phyloP scores from a whole-genome alignment of 495 filamentous ascomycete species.

The Aspergillus coremiiformis region DNA sequence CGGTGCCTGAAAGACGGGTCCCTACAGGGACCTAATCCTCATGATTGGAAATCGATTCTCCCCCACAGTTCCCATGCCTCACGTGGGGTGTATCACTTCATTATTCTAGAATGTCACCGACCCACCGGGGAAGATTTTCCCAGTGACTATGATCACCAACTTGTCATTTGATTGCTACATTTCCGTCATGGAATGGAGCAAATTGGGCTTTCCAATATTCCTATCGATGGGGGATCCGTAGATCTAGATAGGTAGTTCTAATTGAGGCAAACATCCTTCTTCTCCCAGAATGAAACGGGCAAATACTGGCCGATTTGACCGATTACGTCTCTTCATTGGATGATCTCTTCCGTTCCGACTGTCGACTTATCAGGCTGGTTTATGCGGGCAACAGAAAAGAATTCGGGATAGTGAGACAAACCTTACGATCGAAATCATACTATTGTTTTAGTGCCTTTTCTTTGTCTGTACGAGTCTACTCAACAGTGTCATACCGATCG shows the following conservation, averaged over 20 bases:
- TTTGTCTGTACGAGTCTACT: background rate
- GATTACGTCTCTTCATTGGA: background rate
- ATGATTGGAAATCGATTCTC: background rate
- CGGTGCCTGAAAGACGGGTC: background rate
- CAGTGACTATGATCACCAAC: background rate
- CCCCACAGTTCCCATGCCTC: background rate
- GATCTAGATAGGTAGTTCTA: too few relatives aligned
- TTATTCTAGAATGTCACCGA: background rate
- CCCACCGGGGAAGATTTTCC: background rate
- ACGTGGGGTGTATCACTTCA: background rate
- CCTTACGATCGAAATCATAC: background rate
- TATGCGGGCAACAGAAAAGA: background rate
- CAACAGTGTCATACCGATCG: too few relatives aligned
- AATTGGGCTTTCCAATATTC: too few relatives aligned
- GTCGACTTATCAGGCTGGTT: background rate
- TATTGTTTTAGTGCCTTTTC: background rate
- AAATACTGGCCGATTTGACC: background rate
- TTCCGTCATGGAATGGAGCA: too few relatives aligned
- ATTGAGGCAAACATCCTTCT: too few relatives aligned
- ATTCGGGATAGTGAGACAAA: background rate
- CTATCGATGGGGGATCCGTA: too few relatives aligned
- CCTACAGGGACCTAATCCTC: background rate
- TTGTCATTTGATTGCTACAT: background rate
- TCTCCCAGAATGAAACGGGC: background rate
- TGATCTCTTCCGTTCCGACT: background rate